Evolutionary conservation across 2,329 filamentous ascomycete genomes (phyloP), one percentile per base, ranked within the genome.

Genomic region (Colletotrichum limetticola): DNA sequence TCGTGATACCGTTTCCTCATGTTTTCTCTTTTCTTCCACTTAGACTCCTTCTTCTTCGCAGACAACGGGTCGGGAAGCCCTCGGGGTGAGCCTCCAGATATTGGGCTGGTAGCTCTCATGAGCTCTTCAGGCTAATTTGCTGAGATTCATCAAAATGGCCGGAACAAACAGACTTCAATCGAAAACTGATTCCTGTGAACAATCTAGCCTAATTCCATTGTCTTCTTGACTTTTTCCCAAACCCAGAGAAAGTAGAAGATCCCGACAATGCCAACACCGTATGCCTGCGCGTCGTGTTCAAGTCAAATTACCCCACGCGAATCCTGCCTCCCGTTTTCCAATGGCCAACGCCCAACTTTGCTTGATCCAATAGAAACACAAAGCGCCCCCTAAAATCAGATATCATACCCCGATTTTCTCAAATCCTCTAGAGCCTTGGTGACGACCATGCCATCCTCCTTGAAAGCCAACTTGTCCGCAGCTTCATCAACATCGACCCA

Each of bases 371-470:
- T 58, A 14, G 3, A 55, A 58, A 58, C 14, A 49, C 7, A 11
- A 9, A 16, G 6, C 30, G 7, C 35, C 19, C 6, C 53, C 11
- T 3, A 2, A 7, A 24, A 37, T 74, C 64, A 79, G 30, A 79
- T 74, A 42, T 77, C 72, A 64, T 78, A 78, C n/a, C 78, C 78
- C 26, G 76, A 76, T 37, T 57, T 66, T 35, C 77, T 77, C 75
- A 80, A 77, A 12, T 79, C 78, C 22, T 66, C 62, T 46, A 80
- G 32, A 2, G 78, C 78, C 68, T 80, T 79, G 14, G 77, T 75
- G 52, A 80, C 75, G 9, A 78, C 79, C 46, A 76, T 74, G 4
- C 75, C 74, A 52, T 80, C 76, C 3, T 76, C 76, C 24, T 73
- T 69, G 26, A 75, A 75, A 30, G 75, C 76, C 75, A 80, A 77